Conservation (phyloP, 768 basidiomycete species). For the Leucosporidium yakuticum region DNA sequence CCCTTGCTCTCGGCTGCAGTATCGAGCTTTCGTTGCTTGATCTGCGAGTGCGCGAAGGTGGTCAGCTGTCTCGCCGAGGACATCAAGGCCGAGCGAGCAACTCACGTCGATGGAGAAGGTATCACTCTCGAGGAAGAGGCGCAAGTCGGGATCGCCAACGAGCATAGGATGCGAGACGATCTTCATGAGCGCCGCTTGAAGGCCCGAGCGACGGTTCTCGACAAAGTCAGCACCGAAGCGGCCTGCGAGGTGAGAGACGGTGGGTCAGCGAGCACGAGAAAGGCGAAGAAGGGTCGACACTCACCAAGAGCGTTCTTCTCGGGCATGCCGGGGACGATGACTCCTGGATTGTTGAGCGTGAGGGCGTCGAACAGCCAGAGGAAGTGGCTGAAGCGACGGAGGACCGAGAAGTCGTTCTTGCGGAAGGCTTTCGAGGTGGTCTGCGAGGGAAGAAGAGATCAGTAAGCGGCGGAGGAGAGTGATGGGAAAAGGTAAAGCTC, state of each 20-base stretch:
- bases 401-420: conserved; percentile 80
- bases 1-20: conserved; percentile 62
- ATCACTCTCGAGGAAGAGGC: conserved; percentile 87
- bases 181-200: conserved; percentile 88
- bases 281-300: conserved; percentile 1
- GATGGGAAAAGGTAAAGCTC: conserved; percentile 36
- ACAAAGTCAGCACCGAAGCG: conserved; percentile 91
- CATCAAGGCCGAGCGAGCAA: neutral
- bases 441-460: conserved; percentile 7
- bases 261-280: neutral
- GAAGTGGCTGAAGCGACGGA: conserved; percentile 96
- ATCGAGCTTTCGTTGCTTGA: conserved; percentile 78
- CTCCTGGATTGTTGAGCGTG: conserved; percentile 85
- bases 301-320: conserved; percentile 81
- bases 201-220: conserved; percentile 69
- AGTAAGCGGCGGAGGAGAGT: neutral
- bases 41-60: conserved; percentile 48
- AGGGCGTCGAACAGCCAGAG: conserved; percentile 91
- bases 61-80: neutral
- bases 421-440: conserved; percentile 51
- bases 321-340: conserved; percentile 91
- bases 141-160: conserved; percentile 78
- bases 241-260: conserved; percentile 41
- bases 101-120: conserved; percentile 82
- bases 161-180: conserved; percentile 87